Base-by-base conservation (phyloP, 164 flowering plant species). In the Annona cherimola region DNA sequence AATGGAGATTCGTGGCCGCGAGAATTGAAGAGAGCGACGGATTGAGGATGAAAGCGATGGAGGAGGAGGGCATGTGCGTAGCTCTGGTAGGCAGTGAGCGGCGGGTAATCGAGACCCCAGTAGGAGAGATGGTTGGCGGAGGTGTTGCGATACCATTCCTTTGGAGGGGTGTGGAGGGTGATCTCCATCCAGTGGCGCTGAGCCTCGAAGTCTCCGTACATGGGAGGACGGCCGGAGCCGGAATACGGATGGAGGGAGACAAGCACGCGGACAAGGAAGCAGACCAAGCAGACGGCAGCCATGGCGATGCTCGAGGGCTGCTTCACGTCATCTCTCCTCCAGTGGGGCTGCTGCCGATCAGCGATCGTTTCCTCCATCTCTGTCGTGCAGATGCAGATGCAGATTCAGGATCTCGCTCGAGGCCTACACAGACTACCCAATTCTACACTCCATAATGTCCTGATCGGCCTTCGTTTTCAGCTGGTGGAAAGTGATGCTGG, bases 151-250 rank as follows among this genome's bases (percentile, higher is more conserved):
- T 94, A 94, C 97, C 99, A 94, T 5, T 88, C 87, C 26, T 46
- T 75, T 5, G 75, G 76, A 0, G 96, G 94, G 43, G 88, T 85
- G 75, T 87, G 86, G 59, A 84, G 65, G 5, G 99, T 90, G 77
- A 94, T 87, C 83, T 94, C 99, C 99, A 94, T 94, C 99, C 99
- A 94, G 79, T 92, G 99, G 75, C 98, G 84, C 71, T 94, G 99
- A 0, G 99, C 99, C 75, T 94, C 98, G 74, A 73, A 94, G 71
- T 94, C 99, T 1, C 99, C 99, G 67, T 78, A 94, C 79, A 86
- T 94, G 16, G 98, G 99, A 50, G 97, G 91, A 68, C 72, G 75
- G n/a, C 84, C 86, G 43, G 92, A 94, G 11, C 99, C 99, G 0
- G 99, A 94, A 65, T 94, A 92, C 1, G 96, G 84, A 76, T 89